phyloP scores from a whole-genome alignment of 495 filamentous ascomycete species.

The Aspergillus olivimuriae region DNA sequence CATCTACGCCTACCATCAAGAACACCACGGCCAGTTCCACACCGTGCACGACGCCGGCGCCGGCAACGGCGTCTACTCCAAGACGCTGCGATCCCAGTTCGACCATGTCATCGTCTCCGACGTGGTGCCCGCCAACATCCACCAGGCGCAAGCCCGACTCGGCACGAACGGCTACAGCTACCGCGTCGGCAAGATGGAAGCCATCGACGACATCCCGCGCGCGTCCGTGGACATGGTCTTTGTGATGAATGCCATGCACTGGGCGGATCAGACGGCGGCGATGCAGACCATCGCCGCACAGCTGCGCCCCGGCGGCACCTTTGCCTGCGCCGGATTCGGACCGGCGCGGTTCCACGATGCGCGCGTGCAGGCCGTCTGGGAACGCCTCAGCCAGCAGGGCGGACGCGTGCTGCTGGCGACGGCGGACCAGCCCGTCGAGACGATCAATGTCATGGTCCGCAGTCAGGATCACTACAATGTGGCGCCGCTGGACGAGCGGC shows the following conservation, averaged over 20 bases:
- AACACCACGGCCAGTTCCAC: conserved; percentile 13
- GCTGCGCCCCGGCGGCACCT: conserved; percentile 15
- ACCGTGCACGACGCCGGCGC: conserved; percentile 14
- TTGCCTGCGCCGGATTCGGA: conserved; percentile 10
- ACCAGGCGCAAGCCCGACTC: conserved; percentile 6
- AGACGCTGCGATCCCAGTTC: conserved; percentile 9
- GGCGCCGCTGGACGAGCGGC: conserved; percentile 7
- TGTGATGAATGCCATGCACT: conserved; percentile 16
- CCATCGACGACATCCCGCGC: conserved; percentile 8
- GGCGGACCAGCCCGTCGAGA: background rate
- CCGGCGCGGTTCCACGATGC: conserved; percentile 9
- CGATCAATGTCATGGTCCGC: conserved; percentile 2
- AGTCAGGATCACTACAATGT: conserved; percentile 9
- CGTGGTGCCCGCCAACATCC: conserved; percentile 6
- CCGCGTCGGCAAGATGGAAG: conserved; percentile 11
- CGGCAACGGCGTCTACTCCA: conserved; percentile 9
- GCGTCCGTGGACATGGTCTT: conserved; percentile 17
- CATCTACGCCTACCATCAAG: conserved; percentile 19
- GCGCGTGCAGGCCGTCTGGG: conserved; percentile 2
- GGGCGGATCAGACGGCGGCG: conserved; percentile 9
- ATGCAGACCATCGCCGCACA: conserved; percentile 11
- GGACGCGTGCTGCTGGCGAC: background rate
- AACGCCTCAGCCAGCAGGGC: conserved; percentile 1
- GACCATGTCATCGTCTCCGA: conserved; percentile 16
- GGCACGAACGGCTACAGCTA: conserved; percentile 12